Conservation (phyloP, 2,329 filamentous ascomycete species). For the Aspergillus sp. region DNA sequence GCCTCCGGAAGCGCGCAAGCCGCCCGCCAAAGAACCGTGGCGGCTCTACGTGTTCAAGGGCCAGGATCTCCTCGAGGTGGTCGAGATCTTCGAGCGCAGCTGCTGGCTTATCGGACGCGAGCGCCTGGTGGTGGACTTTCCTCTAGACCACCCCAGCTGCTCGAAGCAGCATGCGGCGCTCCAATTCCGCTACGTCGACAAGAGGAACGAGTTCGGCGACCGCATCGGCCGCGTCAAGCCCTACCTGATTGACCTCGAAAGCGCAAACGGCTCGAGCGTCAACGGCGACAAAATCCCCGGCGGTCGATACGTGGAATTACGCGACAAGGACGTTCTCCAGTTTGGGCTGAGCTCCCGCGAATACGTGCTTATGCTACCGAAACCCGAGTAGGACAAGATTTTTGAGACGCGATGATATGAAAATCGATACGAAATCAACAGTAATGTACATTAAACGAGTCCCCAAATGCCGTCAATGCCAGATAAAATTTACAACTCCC, state of each 20-base stretch:
- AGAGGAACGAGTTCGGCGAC: constrained; percentile 83
- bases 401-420: not conserved
- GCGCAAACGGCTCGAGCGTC: constrained; percentile 82
- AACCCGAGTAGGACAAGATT: constrained; percentile 20
- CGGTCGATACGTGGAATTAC: constrained; percentile 80
- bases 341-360: constrained; percentile 88
- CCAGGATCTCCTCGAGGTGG: constrained; percentile 73
- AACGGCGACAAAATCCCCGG: constrained; percentile 73
- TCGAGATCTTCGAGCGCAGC: constrained; percentile 72
- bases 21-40: constrained; percentile 75
- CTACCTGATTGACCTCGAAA: constrained; percentile 91
- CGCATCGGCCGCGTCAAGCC: constrained; percentile 75
- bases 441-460: constrained; percentile 10
- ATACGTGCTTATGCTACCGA: constrained; percentile 87
- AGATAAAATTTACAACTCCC: not conserved
- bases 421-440: not conserved
- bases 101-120: constrained; percentile 93
- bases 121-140: constrained; percentile 73
- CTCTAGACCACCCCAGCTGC: constrained; percentile 84
- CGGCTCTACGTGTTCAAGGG: constrained; percentile 92
- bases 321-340: constrained; percentile 82
- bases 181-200: constrained; percentile 84
- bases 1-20: constrained; percentile 87
- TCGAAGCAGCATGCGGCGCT: constrained; percentile 95
- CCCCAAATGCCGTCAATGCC: not conserved